Conservation (phyloP, 441 rosid species). For the Aquilaria agallochum region DNA sequence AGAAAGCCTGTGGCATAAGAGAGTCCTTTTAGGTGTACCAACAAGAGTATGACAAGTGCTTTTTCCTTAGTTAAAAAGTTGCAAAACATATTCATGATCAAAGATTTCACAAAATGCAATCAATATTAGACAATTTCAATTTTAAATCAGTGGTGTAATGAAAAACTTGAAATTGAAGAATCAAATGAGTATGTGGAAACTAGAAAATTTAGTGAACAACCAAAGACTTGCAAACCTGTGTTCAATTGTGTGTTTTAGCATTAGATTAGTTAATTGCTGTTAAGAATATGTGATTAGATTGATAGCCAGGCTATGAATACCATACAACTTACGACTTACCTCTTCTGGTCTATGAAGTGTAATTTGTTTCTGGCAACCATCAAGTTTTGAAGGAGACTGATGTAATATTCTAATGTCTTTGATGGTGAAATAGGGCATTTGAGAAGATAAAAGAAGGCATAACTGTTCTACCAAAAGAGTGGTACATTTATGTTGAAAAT, state of each 20-base stretch:
- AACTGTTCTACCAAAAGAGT: too few species aligned
- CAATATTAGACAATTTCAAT: slow-evolving; percentile 9
- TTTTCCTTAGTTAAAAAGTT: slow-evolving; percentile 19
- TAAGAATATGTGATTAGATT: not conserved
- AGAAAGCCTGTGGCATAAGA: slow-evolving; percentile 36
- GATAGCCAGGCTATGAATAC: not conserved
- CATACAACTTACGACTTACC: not conserved
- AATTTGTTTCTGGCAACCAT: slow-evolving; percentile 15
- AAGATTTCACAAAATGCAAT: slow-evolving; percentile 8
- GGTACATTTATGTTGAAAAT: too few species aligned
- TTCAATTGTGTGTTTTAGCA: slow-evolving; percentile 1
- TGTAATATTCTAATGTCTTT: slow-evolving; percentile 15
- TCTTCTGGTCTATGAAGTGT: slow-evolving; percentile 23
- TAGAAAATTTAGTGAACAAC: slow-evolving; percentile 9
- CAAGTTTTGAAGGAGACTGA: slow-evolving; percentile 15
- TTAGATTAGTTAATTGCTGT: not conserved
- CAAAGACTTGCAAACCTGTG: slow-evolving; percentile 25
- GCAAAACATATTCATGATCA: slow-evolving; percentile 19
- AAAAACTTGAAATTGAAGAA: slow-evolving; percentile 12
- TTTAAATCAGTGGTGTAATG: slow-evolving; percentile 11
- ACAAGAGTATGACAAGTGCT: slow-evolving; percentile 9
- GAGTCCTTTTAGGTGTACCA: slow-evolving; percentile 16
- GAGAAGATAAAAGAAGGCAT: not conserved
- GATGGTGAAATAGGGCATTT: not conserved
- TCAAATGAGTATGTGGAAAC: slow-evolving; percentile 15